Percentiles rank a stretch among this genome's conserved stretches.
phyloP scores from a whole-genome alignment of 768 basidiomycete species.

The Suillus spraguei region DNA sequence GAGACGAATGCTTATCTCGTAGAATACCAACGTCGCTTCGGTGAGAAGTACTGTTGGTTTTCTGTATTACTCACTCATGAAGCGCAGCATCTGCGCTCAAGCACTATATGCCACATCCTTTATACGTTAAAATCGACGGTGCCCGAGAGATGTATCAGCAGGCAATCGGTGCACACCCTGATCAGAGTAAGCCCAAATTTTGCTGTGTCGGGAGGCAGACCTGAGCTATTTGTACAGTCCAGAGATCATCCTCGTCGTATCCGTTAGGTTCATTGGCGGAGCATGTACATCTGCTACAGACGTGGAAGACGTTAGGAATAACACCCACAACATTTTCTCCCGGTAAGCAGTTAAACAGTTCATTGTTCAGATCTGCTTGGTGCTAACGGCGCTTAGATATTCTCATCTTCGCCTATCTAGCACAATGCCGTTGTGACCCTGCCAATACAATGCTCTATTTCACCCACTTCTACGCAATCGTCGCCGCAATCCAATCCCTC shows the following conservation, averaged over 20 bases:
- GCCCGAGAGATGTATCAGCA: slow-evolving; percentile 73
- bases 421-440: slow-evolving; percentile 83
- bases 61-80: slow-evolving; percentile 16
- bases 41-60: slow-evolving; percentile 33
- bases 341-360: slow-evolving; percentile 42
- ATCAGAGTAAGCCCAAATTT: slow-evolving; percentile 58
- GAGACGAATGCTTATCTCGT: slow-evolving; percentile 70
- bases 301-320: slow-evolving; percentile 59
- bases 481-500: slow-evolving; percentile 49
- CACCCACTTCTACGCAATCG: slow-evolving; percentile 54
- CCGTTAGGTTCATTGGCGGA: slow-evolving; percentile 36
- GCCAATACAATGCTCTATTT: slow-evolving; percentile 64
- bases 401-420: slow-evolving; percentile 76
- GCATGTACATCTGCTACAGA: slow-evolving; percentile 39
- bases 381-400: slow-evolving; percentile 48
- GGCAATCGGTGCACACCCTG: slow-evolving; percentile 75
- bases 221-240: slow-evolving; percentile 42
- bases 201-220: not conserved
- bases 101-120: slow-evolving; percentile 40
- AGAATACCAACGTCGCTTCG: slow-evolving; percentile 53
- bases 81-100: slow-evolving; percentile 49
- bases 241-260: slow-evolving; percentile 51
- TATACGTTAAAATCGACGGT: slow-evolving; percentile 56
- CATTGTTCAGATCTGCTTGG: not conserved
- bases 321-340: slow-evolving; percentile 67